Conservation (phyloP, 345 rosid species). For the Eutrema japonicum region DNA sequence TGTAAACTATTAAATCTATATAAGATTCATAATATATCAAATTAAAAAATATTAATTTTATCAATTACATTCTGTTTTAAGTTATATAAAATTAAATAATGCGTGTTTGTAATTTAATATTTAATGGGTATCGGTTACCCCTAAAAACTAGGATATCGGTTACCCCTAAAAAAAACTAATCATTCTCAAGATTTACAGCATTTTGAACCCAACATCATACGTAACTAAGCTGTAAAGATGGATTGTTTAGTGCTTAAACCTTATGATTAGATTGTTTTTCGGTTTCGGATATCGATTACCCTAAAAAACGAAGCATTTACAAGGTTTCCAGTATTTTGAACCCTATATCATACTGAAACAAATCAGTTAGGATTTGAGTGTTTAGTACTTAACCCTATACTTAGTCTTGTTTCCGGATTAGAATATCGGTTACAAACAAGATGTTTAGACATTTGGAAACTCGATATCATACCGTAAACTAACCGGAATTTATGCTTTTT, state of each 20-base stretch:
- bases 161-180: neutral
- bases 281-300: neutral
- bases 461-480: neutral
- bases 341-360: no score
- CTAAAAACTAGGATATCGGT: neutral
- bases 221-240: neutral
- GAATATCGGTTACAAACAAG: neutral
- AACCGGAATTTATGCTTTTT: neutral
- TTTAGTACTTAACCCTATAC: neutral
- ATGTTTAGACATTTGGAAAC: neutral
- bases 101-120: no score
- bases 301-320: neutral
- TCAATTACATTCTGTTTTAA: no score
- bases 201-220: neutral
- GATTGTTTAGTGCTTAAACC: neutral
- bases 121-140: no score
- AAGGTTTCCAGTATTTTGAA: neutral
- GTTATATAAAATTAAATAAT: no score
- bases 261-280: neutral
- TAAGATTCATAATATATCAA: no score
- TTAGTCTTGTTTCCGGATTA: neutral
- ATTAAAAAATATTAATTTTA: no score
- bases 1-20: no score
- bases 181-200: neutral
- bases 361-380: no score